Evolutionary conservation across 352 stramenopile genomes (phyloP).

Genomic region (Phytophthora foliorum): DNA sequence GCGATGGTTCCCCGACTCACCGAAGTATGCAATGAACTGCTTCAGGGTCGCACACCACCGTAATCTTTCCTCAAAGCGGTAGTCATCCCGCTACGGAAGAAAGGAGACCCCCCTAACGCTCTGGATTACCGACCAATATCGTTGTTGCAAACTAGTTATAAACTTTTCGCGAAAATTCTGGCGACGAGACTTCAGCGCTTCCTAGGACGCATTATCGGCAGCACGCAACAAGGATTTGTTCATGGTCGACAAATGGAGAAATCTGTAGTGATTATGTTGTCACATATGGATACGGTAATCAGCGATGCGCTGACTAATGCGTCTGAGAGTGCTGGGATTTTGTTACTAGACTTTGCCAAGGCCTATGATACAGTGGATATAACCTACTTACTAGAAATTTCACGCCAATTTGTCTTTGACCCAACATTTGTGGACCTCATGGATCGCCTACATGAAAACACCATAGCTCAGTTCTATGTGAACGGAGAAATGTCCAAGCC

Average conservation of each 20-base stretch:
- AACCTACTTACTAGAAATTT: no score
- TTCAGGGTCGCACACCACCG: not conserved
- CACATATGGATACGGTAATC: no score
- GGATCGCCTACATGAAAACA: no score
- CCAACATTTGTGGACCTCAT: no score
- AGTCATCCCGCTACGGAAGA: not conserved
- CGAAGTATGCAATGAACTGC: not conserved
- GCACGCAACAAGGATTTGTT: not conserved
- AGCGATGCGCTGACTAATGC: no score
- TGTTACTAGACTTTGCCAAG: no score
- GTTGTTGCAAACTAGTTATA: conserved; percentile 2
- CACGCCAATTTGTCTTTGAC: no score
- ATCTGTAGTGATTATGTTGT: not conserved
- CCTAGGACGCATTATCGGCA: not conserved
- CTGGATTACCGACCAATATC: conserved; percentile 1
- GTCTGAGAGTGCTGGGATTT: no score
- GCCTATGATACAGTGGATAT: no score
- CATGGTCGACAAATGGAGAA: not conserved
- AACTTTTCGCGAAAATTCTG: not conserved
- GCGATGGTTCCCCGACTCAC: not conserved
- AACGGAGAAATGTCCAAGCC: no score
- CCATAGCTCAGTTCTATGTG: no score
- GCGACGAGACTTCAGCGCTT: not conserved
- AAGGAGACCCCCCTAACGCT: not conserved
- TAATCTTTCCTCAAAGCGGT: no score